Evolutionary conservation across 2,329 filamentous ascomycete species (phyloP).

Genomic region (Fusarium goolgardi): DNA sequence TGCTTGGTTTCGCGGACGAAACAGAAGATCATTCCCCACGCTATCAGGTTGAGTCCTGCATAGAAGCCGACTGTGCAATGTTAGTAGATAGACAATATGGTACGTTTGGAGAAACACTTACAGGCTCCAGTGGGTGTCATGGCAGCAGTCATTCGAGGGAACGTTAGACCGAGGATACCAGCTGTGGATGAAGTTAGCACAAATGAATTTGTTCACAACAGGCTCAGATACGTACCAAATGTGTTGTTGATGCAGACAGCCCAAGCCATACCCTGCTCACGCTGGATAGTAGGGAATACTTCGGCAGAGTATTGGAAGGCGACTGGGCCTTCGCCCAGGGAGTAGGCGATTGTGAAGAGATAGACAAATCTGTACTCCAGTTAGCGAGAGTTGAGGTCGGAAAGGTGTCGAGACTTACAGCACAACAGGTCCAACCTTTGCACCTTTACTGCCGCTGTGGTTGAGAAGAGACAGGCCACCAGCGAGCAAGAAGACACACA

Average conservation of each 20-base stretch:
- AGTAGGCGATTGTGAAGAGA: conserved; percentile 54
- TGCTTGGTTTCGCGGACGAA: conserved; percentile 64
- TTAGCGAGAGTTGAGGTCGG: accelerated
- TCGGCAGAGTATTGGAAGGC: conserved; percentile 56
- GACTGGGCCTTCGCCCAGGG: conserved; percentile 52
- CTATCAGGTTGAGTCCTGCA: conserved; percentile 59
- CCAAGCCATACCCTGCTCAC: conserved; percentile 55
- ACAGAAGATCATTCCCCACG: conserved; percentile 61
- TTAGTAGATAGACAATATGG: conserved; percentile 1
- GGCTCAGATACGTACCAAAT: conserved; percentile 27
- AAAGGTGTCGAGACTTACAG: conserved; percentile 20
- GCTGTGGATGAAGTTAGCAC: conserved; percentile 28
- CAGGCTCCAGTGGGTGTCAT: conserved; percentile 51
- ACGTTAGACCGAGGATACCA: conserved; percentile 48
- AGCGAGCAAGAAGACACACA: conserved; percentile 51
- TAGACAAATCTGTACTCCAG: conserved; percentile 48
- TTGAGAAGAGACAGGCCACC: conserved; percentile 50
- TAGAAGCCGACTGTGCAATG: conserved; percentile 55
- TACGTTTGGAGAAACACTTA: background rate
- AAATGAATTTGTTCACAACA: no score
- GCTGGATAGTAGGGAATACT: conserved; percentile 54
- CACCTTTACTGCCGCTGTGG: conserved; percentile 33
- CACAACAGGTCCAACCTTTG: conserved; percentile 47
- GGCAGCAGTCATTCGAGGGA: conserved; percentile 49
- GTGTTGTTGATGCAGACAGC: conserved; percentile 54